Evolutionary conservation across 2,329 filamentous ascomycete genomes (phyloP), one percentile per base, ranked within the genome.

Genomic region (Reticulascus tulasneorum): DNA sequence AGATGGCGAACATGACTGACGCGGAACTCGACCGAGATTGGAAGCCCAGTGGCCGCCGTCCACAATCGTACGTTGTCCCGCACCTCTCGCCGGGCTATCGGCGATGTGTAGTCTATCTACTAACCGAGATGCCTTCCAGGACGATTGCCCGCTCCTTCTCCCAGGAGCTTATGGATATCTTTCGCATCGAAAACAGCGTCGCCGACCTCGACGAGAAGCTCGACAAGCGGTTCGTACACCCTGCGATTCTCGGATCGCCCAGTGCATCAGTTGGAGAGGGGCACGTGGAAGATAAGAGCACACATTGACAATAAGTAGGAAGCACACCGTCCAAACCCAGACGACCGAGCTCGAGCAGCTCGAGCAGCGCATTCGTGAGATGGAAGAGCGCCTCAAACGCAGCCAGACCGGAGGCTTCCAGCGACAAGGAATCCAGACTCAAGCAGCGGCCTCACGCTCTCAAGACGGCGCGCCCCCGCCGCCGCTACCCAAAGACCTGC

Each of bases 141-240:
- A 93, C 86, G 43, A 81, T 95, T 63, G 90, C 89, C 35, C 84
- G 80, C 51, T 87, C 84, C 56, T 95, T 96, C 66, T 91, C 88
- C 41, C 72, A 80, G 28, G 86, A 91, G 59, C 73, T 96, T 43
- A 85, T 91, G 69, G 84, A 88, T 58, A 84, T 94, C 50, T 96
- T 96, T 69, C 84, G 85, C 54, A 82, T 96, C 55, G 86, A 93
- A 50, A 84, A 81, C 61, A 83, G 82, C 49, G 57, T 93, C 40
- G 78, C 83, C 53, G 76, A 84, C 44, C 73, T 94, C 23, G 79
- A 85, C 53, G 73, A 83, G 58, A 78, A 84, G 48, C 79, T 95
- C 42, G 77, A 87, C 57, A 77, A 87, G 62, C 91, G 90, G 90
- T 96, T 69, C 55, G 82, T 66, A 26, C 15, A 15, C 27, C 29